phyloP scores from a whole-genome alignment of 805 yeast genomes.

The Saturnispora bothae region DNA sequence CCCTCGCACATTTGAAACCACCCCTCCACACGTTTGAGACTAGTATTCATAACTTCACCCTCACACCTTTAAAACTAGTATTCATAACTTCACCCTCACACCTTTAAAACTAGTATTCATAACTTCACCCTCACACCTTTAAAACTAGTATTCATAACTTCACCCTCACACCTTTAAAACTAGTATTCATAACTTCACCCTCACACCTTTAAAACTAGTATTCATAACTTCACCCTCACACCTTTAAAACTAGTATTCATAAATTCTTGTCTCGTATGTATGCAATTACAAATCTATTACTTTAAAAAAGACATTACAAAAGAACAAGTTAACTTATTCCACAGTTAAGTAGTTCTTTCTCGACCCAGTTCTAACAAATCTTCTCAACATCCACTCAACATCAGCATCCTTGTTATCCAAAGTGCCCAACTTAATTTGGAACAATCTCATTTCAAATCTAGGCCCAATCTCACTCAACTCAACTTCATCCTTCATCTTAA shows the following conservation, averaged over 20 bases:
- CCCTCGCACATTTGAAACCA: neutral
- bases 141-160: neutral
- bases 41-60: neutral
- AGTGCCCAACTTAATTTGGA: constrained; percentile 81
- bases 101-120: no score
- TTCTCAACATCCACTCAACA: constrained; percentile 90
- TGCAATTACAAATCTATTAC: no score
- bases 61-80: neutral
- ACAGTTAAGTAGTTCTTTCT: constrained; percentile 73
- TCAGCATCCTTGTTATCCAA: constrained; percentile 94
- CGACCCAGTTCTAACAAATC: constrained; percentile 91
- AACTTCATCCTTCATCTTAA: constrained; percentile 75
- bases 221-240: neutral
- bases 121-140: neutral
- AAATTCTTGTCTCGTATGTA: neutral
- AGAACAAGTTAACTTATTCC: no score
- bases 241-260: no score
- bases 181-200: neutral
- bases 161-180: no score
- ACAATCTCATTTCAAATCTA: constrained; percentile 93
- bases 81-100: neutral
- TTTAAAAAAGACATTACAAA: no score
- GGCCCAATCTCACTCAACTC: constrained; percentile 97
- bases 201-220: neutral
- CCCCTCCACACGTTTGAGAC: neutral